Evolutionary conservation across 345 rosid genomes (phyloP).

Genomic region (sweet orange (Citrus sinensis)): DNA sequence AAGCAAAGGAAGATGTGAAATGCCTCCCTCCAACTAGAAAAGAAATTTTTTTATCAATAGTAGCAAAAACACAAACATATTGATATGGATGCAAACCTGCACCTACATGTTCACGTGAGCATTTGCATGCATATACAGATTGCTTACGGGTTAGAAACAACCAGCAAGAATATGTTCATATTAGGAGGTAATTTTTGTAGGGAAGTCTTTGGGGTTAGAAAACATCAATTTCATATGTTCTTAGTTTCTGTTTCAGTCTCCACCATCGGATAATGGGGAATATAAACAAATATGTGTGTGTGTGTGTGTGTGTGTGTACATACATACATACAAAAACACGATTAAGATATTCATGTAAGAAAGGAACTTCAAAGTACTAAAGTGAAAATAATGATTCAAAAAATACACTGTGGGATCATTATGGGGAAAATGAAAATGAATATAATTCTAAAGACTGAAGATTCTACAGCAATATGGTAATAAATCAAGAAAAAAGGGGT

Average conservation of each 20-base stretch:
- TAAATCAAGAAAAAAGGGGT: neutral
- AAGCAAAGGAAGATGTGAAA: slow-evolving; percentile 78
- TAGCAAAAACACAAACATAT: neutral
- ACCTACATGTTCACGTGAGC: neutral
- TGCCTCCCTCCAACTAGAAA: slow-evolving; percentile 74
- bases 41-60: neutral
- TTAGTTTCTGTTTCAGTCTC: neutral
- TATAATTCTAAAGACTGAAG: neutral
- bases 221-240: neutral
- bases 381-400: neutral
- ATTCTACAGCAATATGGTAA: neutral
- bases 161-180: neutral
- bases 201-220: neutral
- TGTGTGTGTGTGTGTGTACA: too few species aligned
- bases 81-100: neutral
- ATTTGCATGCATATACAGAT: neutral
- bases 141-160: neutral
- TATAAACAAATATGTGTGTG: too few species aligned
- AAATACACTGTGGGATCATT: too few species aligned
- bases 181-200: neutral
- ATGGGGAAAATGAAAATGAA: neutral
- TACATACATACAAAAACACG: neutral
- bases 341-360: neutral
- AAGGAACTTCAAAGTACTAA: neutral
- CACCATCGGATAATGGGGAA: neutral